A percentile compares a stretch with the other conserved stretches of the same genome.
phyloP scores from a whole-genome alignment of 2,329 filamentous ascomycete genomes.

The Ophiostoma sp. region DNA sequence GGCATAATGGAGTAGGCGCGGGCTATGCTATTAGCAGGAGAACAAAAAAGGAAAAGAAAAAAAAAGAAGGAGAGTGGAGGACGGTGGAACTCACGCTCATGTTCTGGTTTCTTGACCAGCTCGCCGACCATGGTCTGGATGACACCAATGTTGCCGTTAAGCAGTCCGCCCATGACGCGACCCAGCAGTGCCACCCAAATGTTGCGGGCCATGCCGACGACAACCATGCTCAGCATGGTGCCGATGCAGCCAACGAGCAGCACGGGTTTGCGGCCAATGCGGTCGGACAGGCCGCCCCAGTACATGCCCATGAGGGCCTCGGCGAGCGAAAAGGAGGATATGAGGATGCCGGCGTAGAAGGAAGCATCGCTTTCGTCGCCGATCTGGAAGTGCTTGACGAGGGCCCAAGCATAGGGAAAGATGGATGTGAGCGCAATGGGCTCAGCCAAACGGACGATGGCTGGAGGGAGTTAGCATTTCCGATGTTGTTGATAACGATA shows the following conservation, averaged over 20 bases:
- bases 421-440: slow-evolving; percentile 92
- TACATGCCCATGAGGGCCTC: slow-evolving; percentile 84
- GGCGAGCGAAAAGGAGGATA: slow-evolving; percentile 80
- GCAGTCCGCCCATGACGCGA: slow-evolving; percentile 72
- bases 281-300: slow-evolving; percentile 83
- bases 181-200: slow-evolving; percentile 81
- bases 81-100: slow-evolving; percentile 69
- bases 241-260: slow-evolving; percentile 78
- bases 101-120: slow-evolving; percentile 76
- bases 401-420: slow-evolving; percentile 86
- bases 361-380: slow-evolving; percentile 74
- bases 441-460: slow-evolving; percentile 88
- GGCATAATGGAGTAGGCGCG: slow-evolving; percentile 90
- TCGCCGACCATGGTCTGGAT: slow-evolving; percentile 94
- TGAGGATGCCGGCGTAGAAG: slow-evolving; percentile 84
- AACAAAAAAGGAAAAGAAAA: neutral
- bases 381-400: slow-evolving; percentile 74
- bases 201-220: slow-evolving; percentile 79
- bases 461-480: slow-evolving; percentile 46
- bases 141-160: slow-evolving; percentile 90
- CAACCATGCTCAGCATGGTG: slow-evolving; percentile 77
- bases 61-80: neutral
- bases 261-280: slow-evolving; percentile 80
- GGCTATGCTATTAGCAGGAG: slow-evolving; percentile 49
- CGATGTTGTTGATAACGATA: no score